phyloP scores from a whole-genome alignment of 2,329 filamentous ascomycete species.

The Paecilomyces formosus region DNA sequence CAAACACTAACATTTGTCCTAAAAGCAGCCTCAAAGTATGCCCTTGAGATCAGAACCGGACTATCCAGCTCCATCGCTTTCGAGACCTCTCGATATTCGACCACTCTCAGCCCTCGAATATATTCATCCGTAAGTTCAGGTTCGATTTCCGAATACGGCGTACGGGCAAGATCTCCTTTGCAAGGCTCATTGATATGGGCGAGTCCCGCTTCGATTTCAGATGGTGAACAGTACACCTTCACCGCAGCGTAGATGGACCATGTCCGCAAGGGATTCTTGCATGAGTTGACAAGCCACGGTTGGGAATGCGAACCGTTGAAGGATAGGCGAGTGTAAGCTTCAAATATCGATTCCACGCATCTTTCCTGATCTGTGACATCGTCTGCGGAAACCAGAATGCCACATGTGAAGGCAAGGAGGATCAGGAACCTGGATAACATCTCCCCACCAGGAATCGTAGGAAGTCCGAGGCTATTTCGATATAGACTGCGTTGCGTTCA shows the following conservation, averaged over 20 bases:
- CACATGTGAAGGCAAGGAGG: background rate
- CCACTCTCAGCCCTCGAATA: conserved; percentile 22
- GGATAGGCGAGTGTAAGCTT: conserved; percentile 23
- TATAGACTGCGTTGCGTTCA: background rate
- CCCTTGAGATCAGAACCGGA: conserved; percentile 24
- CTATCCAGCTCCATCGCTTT: conserved; percentile 9
- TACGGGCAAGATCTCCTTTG: conserved; percentile 19
- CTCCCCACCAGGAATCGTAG: background rate
- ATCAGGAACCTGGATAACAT: background rate
- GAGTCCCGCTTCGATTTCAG: conserved; percentile 15
- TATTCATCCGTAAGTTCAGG: conserved; percentile 24
- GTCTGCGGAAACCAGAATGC: background rate
- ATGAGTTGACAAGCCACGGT: conserved; percentile 17
- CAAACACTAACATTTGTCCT: conserved; percentile 23
- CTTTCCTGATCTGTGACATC: conserved; percentile 10
- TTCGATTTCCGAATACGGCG: conserved; percentile 10
- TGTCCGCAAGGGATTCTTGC: conserved; percentile 24
- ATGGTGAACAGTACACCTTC: conserved; percentile 20
- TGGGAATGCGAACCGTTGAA: conserved; percentile 16
- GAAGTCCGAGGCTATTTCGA: background rate
- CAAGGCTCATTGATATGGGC: conserved; percentile 18
- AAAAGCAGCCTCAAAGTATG: conserved; percentile 21
- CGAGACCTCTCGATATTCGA: conserved; percentile 23
- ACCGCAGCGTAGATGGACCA: conserved; percentile 30
- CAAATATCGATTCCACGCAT: conserved; percentile 25